Percentiles rank a stretch among this genome's conserved stretches.
Conservation (phyloP, 768 basidiomycete genomes). For the Suillus hirtellus region DNA sequence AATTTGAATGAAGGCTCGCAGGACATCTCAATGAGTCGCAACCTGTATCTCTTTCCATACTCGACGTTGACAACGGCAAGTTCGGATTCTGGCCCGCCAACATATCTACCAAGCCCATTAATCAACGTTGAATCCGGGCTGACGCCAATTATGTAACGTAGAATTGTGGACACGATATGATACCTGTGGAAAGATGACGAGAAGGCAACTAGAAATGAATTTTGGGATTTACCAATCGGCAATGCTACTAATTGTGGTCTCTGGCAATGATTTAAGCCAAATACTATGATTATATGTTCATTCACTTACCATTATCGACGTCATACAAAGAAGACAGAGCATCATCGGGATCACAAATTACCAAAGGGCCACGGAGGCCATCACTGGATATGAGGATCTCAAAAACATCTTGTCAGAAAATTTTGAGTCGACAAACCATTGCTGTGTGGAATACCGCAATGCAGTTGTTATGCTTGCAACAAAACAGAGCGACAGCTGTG, state of each 20-base stretch:
- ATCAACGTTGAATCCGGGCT: not conserved
- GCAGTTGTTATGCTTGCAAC: not conserved
- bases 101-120: not conserved
- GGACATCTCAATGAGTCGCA: not conserved
- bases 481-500: not conserved
- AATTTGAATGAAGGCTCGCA: constrained; percentile 16
- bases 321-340: not conserved
- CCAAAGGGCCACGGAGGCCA: not conserved
- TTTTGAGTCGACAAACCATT: not conserved
- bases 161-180: not conserved
- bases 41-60: constrained; percentile 1
- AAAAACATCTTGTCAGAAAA: not conserved
- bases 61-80: not conserved
- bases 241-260: not conserved
- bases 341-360: not conserved
- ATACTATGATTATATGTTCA: not conserved
- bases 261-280: not conserved
- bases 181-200: not conserved
- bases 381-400: not conserved
- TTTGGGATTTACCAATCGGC: not conserved
- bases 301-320: not conserved
- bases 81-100: not conserved
- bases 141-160: not conserved
- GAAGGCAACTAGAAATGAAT: not conserved
- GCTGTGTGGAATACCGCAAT: constrained; percentile 33